Conservation (phyloP, 768 basidiomycete species). For the Pluteus cervinus region DNA sequence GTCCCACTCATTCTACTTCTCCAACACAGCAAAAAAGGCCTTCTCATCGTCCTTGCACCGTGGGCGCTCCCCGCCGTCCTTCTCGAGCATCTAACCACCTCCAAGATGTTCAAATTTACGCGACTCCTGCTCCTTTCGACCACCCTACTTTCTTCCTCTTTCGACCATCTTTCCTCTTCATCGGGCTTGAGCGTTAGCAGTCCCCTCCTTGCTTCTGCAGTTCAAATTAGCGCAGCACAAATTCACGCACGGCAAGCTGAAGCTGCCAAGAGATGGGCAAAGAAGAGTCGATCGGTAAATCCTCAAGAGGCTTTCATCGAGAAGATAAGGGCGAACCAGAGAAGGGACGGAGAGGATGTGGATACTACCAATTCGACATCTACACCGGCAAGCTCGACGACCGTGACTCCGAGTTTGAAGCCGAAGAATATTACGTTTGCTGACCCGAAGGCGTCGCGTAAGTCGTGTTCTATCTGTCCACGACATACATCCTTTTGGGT, state of each 20-base stretch:
- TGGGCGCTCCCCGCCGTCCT: no score
- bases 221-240: conserved; percentile 34
- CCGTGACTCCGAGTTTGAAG: conserved; percentile 10
- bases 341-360: neutral
- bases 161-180: no score
- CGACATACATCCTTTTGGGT: neutral
- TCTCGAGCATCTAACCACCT: no score
- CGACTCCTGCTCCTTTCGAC: no score
- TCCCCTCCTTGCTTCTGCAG: conserved; percentile 18
- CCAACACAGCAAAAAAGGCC: no score
- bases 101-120: no score
- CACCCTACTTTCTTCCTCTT: no score
- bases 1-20: no score
- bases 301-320: no score
- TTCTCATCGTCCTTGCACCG: no score
- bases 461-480: conserved; percentile 10
- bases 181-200: no score
- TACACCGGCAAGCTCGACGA: conserved; percentile 11
- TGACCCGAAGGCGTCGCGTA: conserved; percentile 60
- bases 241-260: conserved; percentile 38
- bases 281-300: conserved; percentile 9
- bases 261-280: conserved; percentile 37
- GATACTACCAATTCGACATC: neutral
- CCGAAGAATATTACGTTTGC: conserved; percentile 67
- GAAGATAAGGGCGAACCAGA: no score